Percentiles rank a stretch among this genome's conserved stretches.
These are phyloP conservation scores for Juncus inflexus DNA, from an alignment of 176 grass and related monocot species.

Conservation along the genomic window DNA sequence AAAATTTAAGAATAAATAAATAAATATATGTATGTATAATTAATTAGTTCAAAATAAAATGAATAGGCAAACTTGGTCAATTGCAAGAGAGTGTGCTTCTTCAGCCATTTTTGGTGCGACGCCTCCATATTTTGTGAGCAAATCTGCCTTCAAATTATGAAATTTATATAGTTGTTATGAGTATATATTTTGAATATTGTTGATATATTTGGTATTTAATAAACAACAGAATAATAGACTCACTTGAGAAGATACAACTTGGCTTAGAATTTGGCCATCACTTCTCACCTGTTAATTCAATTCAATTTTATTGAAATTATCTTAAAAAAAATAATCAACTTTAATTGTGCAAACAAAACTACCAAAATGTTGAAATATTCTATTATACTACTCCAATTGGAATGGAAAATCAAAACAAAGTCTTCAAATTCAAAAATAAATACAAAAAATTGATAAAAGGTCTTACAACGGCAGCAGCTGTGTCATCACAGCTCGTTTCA, in stretches of 20 bases:
- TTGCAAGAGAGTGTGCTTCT: conserved; percentile 81
- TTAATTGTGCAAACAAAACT: background rate
- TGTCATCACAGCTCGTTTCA: conserved; percentile 94
- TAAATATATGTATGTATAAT: background rate
- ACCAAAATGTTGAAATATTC: background rate
- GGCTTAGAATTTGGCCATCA: conserved; percentile 78
- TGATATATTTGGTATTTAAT: background rate
- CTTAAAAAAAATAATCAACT: background rate
- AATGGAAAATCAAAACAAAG: background rate
- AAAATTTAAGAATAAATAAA: conserved; percentile 1
- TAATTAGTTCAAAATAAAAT: conserved; percentile 9
- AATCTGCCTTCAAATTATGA: conserved; percentile 57
- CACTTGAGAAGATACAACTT: conserved; percentile 85
- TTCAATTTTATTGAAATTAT: background rate
- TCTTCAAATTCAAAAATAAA: background rate
- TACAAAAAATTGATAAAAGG: background rate
- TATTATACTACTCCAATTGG: background rate
- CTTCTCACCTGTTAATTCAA: conserved; percentile 57
- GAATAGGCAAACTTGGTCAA: conserved; percentile 60
- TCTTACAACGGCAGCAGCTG: conserved; percentile 66
- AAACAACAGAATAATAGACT: background rate
- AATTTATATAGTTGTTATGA: background rate
- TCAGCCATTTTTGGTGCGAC: conserved; percentile 93
- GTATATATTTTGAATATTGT: background rate
- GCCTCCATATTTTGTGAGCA: conserved; percentile 76